Base-by-base conservation (phyloP, 2,329 filamentous ascomycete genomes). In the Fusarium subglutinans region DNA sequence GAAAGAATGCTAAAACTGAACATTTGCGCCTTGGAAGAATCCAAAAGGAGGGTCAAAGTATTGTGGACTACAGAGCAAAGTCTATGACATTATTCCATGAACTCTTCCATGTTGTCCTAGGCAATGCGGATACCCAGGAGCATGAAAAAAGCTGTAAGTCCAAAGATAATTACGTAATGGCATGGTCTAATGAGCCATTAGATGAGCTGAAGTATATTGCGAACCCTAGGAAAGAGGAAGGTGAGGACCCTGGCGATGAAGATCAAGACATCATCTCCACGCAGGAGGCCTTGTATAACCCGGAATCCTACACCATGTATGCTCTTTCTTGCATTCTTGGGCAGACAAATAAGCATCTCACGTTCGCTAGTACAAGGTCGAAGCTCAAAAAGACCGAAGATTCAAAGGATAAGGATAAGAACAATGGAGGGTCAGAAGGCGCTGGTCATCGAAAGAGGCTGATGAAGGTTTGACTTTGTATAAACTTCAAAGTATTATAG, bases 1-100 rank as follows among this genome's bases (percentile, higher is more conserved):
- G 0, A 7, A 5, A 6, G 44, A 6, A 20, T 47, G 12, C 44
- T 10, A 47, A 28, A 7, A 47, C 4, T 1, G 44, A 28, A 2
- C 0, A 18, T 35, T 8, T 51, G 11, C 8, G 8, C 30, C 48
- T 51, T n/a, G 48, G 48, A 13, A 17, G 0, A 3, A 8, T 51
- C 7, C n/a, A n/a, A 3, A 51, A 12, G 2, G 48, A 24, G 5
- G 48, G 48, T 6, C 4, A 33, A n/a, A 51, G 48, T 24, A 24
- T 35, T 35, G 30, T 51, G 48, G 22, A 33, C 6, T 51, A 33
- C 15, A n/a, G 22, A 33, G 22, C 48, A 33, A 6, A 33, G 30
- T 51, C 30, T 3, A 35, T 51, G 48, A 51, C 48, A 15, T 35
- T 35, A 9, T 51, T 51, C 11, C 48, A 51, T 5, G 30, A 51